phyloP scores from a whole-genome alignment of 495 filamentous ascomycete species.

The Penicillium macrosclerotiorum region DNA sequence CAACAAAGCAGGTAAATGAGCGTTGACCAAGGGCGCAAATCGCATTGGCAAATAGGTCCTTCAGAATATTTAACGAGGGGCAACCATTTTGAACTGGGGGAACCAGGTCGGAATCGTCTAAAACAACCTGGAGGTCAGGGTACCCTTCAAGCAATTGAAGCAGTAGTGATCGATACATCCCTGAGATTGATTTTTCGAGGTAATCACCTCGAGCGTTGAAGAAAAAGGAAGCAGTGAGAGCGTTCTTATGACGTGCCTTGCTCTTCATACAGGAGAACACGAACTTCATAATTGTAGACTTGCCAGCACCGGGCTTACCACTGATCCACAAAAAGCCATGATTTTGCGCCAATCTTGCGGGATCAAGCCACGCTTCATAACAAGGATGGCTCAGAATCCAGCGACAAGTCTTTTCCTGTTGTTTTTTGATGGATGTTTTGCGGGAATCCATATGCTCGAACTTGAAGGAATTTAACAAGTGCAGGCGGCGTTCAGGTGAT shows the following conservation, averaged over 20 bases:
- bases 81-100: not conserved
- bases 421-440: slow-evolving; percentile 20
- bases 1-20: slow-evolving; percentile 30
- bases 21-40: slow-evolving; percentile 18
- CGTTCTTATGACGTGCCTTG: not conserved
- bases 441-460: slow-evolving; percentile 34
- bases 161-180: slow-evolving; percentile 56
- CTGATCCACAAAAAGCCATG: slow-evolving; percentile 56
- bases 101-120: slow-evolving; percentile 17
- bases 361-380: slow-evolving; percentile 49
- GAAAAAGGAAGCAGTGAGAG: slow-evolving; percentile 44
- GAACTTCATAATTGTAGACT: slow-evolving; percentile 54
- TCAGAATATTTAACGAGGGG: slow-evolving; percentile 15
- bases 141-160: slow-evolving; percentile 29
- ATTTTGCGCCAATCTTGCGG: slow-evolving; percentile 29
- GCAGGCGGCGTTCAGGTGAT: too few relatives aligned
- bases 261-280: slow-evolving; percentile 21
- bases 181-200: slow-evolving; percentile 49
- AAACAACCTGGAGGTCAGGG: slow-evolving; percentile 22
- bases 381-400: slow-evolving; percentile 45
- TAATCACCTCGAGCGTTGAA: slow-evolving; percentile 48
- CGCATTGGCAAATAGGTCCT: slow-evolving; percentile 17
- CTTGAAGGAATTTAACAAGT: slow-evolving; percentile 20
- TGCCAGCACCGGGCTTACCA: slow-evolving; percentile 56
- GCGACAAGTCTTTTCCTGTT: slow-evolving; percentile 41